phyloP scores from a whole-genome alignment of 306 rosid species.

The Citrullus mucosospermus region DNA sequence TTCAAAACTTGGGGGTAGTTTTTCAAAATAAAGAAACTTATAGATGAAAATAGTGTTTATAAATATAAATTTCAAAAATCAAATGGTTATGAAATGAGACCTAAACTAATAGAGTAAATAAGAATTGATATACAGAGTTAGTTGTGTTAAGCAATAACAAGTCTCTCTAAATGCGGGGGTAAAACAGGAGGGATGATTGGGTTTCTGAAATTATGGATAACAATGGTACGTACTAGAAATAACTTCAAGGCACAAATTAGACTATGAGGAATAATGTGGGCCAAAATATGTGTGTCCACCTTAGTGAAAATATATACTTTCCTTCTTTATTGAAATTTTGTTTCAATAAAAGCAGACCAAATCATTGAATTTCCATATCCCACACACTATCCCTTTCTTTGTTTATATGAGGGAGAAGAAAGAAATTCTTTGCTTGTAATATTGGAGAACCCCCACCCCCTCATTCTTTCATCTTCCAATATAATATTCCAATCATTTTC shows the following conservation, averaged over 20 bases:
- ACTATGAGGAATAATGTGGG: background rate
- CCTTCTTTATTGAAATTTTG: slow-evolving; percentile 63
- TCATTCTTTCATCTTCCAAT: background rate
- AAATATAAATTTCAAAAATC: too few relatives aligned
- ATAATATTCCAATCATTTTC: slow-evolving; percentile 68
- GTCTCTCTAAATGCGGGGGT: background rate
- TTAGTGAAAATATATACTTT: slow-evolving; percentile 18
- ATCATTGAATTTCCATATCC: slow-evolving; percentile 25
- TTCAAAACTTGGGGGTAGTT: too few relatives aligned
- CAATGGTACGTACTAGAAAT: background rate
- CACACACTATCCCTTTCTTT: slow-evolving; percentile 20
- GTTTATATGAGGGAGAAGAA: slow-evolving; percentile 14
- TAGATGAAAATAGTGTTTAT: too few relatives aligned
- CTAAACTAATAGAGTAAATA: too few relatives aligned
- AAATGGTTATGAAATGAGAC: too few relatives aligned
- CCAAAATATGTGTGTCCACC: slow-evolving; percentile 16
- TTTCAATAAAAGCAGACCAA: slow-evolving; percentile 46
- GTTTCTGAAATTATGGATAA: background rate
- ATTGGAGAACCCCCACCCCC: slow-evolving; percentile 20
- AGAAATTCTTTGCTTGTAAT: slow-evolving; percentile 58
- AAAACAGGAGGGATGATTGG: background rate
- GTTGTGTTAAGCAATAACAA: too few relatives aligned
- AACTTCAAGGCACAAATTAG: background rate
- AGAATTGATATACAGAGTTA: too few relatives aligned
- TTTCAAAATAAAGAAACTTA: too few relatives aligned